Conservation (phyloP, 495 filamentous ascomycete genomes). For the Chaetomium cochliodes region DNA sequence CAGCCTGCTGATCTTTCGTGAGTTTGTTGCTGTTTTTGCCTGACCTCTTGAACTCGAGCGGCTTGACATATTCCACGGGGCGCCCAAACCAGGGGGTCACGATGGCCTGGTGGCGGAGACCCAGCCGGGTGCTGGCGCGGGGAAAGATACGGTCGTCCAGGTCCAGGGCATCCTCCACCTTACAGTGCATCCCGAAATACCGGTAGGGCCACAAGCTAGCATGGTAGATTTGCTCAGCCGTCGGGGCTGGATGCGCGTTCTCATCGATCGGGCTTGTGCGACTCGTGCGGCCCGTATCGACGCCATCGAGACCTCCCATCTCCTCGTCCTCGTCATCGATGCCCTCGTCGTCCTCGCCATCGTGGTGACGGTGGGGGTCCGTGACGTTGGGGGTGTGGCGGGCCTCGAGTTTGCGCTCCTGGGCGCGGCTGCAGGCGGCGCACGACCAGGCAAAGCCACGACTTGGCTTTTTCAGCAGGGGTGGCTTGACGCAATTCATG, state of each 20-base stretch:
- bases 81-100: constrained; percentile 80
- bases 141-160: constrained; percentile 98
- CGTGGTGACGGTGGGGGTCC: constrained; percentile 34
- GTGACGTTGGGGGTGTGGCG: constrained; percentile 71
- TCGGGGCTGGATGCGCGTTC: constrained; percentile 64
- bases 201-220: constrained; percentile 94
- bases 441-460: constrained; percentile 98
- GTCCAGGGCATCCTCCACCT: constrained; percentile 93
- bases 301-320: constrained; percentile 70
- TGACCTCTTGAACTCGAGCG: constrained; percentile 74
- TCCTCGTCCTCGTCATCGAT: constrained; percentile 78
- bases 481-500: constrained; percentile 95
- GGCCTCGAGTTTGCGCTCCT: constrained; percentile 88
- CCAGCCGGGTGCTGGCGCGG: constrained; percentile 87
- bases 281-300: constrained; percentile 61
- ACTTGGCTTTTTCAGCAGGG: constrained; percentile 91
- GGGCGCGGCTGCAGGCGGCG: constrained; percentile 88
- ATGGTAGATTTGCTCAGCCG: constrained; percentile 85
- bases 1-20: constrained; percentile 74
- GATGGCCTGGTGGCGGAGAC: constrained; percentile 87
- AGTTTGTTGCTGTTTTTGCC: constrained; percentile 65
- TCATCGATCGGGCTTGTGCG: constrained; percentile 58
- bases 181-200: constrained; percentile 93
- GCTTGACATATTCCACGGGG: constrained; percentile 85
- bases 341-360: constrained; percentile 40